Percentiles rank a stretch among this genome's conserved stretches.
phyloP scores from a whole-genome alignment of 2,329 filamentous ascomycete genomes.

The Colletotrichum paranaense region DNA sequence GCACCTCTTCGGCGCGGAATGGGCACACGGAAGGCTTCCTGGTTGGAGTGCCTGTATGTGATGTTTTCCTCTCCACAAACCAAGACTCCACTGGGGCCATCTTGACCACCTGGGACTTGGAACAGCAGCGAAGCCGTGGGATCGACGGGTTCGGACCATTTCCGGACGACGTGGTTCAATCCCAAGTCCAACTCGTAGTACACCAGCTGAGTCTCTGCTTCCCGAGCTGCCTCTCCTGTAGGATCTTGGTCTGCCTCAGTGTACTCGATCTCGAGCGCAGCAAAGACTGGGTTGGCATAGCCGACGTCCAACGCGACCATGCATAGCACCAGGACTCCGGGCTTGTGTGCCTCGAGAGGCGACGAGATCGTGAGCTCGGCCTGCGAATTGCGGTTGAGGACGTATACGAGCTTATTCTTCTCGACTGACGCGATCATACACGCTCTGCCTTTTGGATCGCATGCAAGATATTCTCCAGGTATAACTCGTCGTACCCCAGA shows the following conservation, averaged over 20 bases:
- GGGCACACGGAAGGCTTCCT: conserved; percentile 87
- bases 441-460: conserved; percentile 94
- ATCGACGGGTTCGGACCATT: conserved; percentile 95
- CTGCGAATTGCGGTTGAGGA: conserved; percentile 94
- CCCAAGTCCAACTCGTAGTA: conserved; percentile 98
- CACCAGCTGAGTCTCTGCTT: conserved; percentile 89
- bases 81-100: conserved; percentile 93
- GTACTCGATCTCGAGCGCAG: conserved; percentile 93
- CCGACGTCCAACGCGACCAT: conserved; percentile 92
- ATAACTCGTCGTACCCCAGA: conserved; percentile 93
- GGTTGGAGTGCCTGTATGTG: conserved; percentile 96
- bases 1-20: conserved; percentile 89
- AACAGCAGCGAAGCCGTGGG: conserved; percentile 90
- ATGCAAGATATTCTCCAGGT: conserved; percentile 94
- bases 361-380: conserved; percentile 97
- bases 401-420: conserved; percentile 99
- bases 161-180: conserved; percentile 95
- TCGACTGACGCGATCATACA: conserved; percentile 94
- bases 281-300: conserved; percentile 97
- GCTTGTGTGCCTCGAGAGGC: conserved; percentile 94
- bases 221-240: conserved; percentile 82
- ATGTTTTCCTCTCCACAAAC: conserved; percentile 96
- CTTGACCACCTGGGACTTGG: conserved; percentile 92
- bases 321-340: conserved; percentile 89
- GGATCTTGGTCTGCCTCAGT: conserved; percentile 91